A percentile compares a stretch with the other conserved stretches of the same genome.
Evolutionary conservation across 2,329 filamentous ascomycete species (phyloP).

Genomic region (Mycocentrospora acerina): DNA sequence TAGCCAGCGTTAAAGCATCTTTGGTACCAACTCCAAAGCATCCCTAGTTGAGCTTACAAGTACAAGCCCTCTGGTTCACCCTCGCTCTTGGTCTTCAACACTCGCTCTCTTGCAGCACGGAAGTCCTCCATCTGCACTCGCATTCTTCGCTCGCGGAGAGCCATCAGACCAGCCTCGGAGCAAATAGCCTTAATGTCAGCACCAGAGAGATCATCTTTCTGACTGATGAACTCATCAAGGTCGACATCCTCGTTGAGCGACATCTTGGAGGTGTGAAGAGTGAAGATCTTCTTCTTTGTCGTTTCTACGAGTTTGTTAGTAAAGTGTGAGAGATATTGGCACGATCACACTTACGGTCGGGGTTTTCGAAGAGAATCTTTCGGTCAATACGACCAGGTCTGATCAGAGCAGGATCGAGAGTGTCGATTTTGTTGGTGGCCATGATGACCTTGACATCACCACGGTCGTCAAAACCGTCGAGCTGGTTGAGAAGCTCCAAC

Average conservation of each 20-base stretch:
- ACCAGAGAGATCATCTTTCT: conserved; percentile 96
- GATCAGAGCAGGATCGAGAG: conserved; percentile 91
- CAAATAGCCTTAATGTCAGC: conserved; percentile 99
- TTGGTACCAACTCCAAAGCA: background rate
- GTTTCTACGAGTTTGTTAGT: conserved; percentile 72
- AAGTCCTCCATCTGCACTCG: conserved; percentile 99
- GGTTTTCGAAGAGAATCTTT: conserved; percentile 83
- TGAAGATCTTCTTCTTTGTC: conserved; percentile 97
- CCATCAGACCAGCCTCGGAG: conserved; percentile 93
- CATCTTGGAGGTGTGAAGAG: conserved; percentile 98
- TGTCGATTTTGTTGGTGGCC: conserved; percentile 99
- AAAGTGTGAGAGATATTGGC: background rate
- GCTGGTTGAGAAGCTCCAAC: conserved; percentile 96
- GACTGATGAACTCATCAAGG: conserved; percentile 94
- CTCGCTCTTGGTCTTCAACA: conserved; percentile 97
- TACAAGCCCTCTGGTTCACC: conserved; percentile 98
- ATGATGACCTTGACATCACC: conserved; percentile 99
- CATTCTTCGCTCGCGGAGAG: conserved; percentile 92
- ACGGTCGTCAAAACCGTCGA: conserved; percentile 97
- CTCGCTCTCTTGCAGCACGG: conserved; percentile 84
- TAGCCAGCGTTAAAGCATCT: too few species aligned
- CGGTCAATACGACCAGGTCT: conserved; percentile 96
- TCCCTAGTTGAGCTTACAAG: conserved; percentile 62
- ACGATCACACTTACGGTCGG: conserved; percentile 57
- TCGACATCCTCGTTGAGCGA: conserved; percentile 95